Percentiles rank a stretch among this genome's conserved stretches.
Conservation (phyloP, 176 grass and related monocot species). For the Tillandsia fasciculata region DNA sequence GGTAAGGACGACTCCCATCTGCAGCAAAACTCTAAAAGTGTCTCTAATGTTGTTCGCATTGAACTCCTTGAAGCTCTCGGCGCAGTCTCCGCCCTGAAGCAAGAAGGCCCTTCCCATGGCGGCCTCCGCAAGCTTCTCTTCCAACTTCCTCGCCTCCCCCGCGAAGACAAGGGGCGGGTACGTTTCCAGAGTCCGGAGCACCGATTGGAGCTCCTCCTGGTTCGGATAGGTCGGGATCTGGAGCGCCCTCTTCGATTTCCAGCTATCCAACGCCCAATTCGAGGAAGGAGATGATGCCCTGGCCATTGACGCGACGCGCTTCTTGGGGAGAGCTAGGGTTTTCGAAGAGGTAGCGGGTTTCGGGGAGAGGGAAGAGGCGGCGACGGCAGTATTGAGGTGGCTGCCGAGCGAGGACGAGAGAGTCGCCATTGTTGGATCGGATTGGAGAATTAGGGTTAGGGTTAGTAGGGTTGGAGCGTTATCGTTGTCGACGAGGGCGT, state of each 20-base stretch:
- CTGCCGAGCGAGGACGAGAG: neutral
- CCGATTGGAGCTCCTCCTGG: conserved; percentile 5
- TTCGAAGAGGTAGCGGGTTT: neutral
- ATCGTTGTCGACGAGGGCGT: neutral
- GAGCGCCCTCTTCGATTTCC: conserved; percentile 15
- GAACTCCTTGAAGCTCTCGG: conserved; percentile 58
- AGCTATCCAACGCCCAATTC: conserved; percentile 15
- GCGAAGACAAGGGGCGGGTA: conserved; percentile 22
- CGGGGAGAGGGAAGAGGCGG: neutral
- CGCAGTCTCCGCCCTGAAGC: conserved; percentile 59
- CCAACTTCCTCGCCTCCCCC: conserved; percentile 24
- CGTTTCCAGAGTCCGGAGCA: conserved; percentile 5
- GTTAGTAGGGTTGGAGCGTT: neutral
- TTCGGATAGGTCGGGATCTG: conserved; percentile 25
- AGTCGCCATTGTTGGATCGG: neutral
- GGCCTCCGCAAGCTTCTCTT: conserved; percentile 42
- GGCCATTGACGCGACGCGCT: neutral
- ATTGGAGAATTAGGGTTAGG: neutral
- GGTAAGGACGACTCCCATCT: conserved; percentile 19
- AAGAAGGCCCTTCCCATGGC: conserved; percentile 45
- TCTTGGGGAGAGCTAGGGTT: neutral
- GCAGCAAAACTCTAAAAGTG: conserved; percentile 27
- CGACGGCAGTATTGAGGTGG: neutral
- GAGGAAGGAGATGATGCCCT: neutral
- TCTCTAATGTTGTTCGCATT: conserved; percentile 38